Base-by-base conservation (phyloP, 2,329 filamentous ascomycete genomes). In the Diaporthe nobilis region DNA sequence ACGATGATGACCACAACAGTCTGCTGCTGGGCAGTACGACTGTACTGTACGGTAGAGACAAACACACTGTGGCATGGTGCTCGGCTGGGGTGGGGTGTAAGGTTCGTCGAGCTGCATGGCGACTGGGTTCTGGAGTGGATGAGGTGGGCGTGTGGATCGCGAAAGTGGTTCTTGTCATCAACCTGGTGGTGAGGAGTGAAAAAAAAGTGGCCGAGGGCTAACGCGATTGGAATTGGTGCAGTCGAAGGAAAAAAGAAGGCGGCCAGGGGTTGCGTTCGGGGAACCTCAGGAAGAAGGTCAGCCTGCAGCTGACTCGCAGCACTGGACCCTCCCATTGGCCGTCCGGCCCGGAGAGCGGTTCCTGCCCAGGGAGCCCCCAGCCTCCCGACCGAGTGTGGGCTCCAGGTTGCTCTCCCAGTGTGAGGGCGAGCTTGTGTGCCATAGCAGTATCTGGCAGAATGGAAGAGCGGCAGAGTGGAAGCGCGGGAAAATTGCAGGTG, bases 241-340 rank as follows among this genome's bases (percentile, higher is more conserved):
- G 65, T 22, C 8, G 65, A 39, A 39, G 34, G 31, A 42, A 31
- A 70, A 55, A 39, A 42, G 49, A 70, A 55, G 49, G 34, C 34
- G 49, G 17, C 47, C 72, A 74, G 72, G 75, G 75, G 65, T 53
- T 53, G 39, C 25, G 37, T 20, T 61, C 72, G 72, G 75, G 75
- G 75, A 72, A 76, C 25, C 4, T 58, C 72, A 74, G 75, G 75
- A 75, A 72, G 57, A 70, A 68, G 72, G 67, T 51, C 65, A 71
- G 60, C 72, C 65, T 75, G 75, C 75, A 72, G 58, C 75, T 70
- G 75, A 76, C 72, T 72, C 72, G 72, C 57, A 42, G 65, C 49
- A 34, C 22, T 34, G 22, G 34, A 42, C 15, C 49, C 65, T 42
- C 49, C 31, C 49, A 70, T 70, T 70, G 65, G 65, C 65, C 65